Conservation (phyloP, 371 early-diverging fungal genomes). For the Blakeslea trispora region DNA sequence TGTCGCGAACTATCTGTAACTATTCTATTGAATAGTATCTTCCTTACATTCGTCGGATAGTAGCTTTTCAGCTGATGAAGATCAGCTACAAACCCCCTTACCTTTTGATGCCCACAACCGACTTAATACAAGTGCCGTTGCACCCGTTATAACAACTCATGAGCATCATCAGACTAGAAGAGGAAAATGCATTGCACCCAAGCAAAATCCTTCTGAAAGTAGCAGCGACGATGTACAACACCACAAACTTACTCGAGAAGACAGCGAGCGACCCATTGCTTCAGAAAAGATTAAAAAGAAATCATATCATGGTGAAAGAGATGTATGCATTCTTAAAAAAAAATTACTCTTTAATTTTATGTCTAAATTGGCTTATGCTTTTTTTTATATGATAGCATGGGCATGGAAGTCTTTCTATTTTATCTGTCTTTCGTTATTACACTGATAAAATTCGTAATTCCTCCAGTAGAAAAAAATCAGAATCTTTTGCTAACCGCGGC, state of each 20-base stretch:
- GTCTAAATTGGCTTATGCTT: background rate
- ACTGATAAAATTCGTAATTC: conserved; percentile 50
- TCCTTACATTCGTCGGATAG: conserved; percentile 46
- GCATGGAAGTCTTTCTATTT: conserved; percentile 29
- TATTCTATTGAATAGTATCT: no score
- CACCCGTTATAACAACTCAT: conserved; percentile 44
- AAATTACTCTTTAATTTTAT: background rate
- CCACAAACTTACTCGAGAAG: conserved; percentile 50
- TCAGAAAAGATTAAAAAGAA: conserved; percentile 57
- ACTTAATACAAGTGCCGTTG: conserved; percentile 34
- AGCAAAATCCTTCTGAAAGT: conserved; percentile 16
- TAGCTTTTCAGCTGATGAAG: conserved; percentile 38
- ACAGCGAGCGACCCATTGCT: conserved; percentile 53
- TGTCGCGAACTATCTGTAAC: no score
- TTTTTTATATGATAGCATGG: conserved; percentile 22
- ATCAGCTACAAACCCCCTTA: conserved; percentile 26
- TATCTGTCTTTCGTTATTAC: conserved; percentile 53
- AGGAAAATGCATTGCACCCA: conserved; percentile 8
- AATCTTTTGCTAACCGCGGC: conserved; percentile 33
- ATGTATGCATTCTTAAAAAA: conserved; percentile 17
- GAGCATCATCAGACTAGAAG: conserved; percentile 13
- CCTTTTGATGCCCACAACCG: conserved; percentile 22
- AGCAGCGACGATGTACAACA: conserved; percentile 42
- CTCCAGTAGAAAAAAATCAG: conserved; percentile 28
- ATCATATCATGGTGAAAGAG: conserved; percentile 37